A percentile compares a stretch with the other conserved stretches of the same genome.
phyloP scores from a whole-genome alignment of 1,139 yeast genomes.

The Nakaseomyces bracarensis region DNA sequence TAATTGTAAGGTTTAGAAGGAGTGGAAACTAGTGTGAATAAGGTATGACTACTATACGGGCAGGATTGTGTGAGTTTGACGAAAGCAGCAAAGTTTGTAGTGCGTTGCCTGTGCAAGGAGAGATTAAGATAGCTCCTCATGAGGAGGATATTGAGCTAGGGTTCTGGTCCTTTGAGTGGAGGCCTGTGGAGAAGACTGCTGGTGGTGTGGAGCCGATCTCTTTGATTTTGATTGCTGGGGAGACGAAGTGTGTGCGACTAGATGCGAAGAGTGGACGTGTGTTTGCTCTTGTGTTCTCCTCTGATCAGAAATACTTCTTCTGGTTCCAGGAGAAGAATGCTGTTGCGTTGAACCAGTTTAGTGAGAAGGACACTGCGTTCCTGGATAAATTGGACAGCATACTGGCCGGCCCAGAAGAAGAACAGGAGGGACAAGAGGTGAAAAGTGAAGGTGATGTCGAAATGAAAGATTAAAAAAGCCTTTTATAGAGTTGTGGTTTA shows the following conservation, averaged over 20 bases:
- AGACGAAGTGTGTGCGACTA: conserved; percentile 74
- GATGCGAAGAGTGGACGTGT: conserved; percentile 73
- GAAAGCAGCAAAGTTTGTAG: conserved; percentile 63
- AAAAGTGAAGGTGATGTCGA: conserved; percentile 18
- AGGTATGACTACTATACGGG: conserved; percentile 46
- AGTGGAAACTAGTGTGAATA: too few species aligned
- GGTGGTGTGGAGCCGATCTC: conserved; percentile 48
- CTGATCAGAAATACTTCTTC: conserved; percentile 76
- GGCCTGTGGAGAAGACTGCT: conserved; percentile 41
- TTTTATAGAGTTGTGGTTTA: not conserved
- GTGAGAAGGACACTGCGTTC: conserved; percentile 52
- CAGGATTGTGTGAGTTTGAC: conserved; percentile 75
- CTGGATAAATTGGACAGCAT: conserved; percentile 47
- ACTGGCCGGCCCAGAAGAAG: conserved; percentile 40
- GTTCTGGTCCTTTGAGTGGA: conserved; percentile 54
- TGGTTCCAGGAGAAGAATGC: conserved; percentile 87
- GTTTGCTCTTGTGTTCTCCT: conserved; percentile 73
- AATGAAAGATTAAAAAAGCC: conserved; percentile 13
- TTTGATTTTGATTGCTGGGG: conserved; percentile 83
- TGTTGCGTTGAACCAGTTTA: conserved; percentile 44
- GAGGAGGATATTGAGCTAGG: conserved; percentile 37
- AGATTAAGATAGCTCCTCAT: conserved; percentile 52
- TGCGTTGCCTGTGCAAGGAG: conserved; percentile 72
- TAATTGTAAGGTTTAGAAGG: too few species aligned
- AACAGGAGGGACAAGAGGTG: conserved; percentile 26